A percentile compares a stretch with the other conserved stretches of the same genome.
phyloP scores from a whole-genome alignment of 352 stramenopile genomes.

The Thraustotheca clavata region DNA sequence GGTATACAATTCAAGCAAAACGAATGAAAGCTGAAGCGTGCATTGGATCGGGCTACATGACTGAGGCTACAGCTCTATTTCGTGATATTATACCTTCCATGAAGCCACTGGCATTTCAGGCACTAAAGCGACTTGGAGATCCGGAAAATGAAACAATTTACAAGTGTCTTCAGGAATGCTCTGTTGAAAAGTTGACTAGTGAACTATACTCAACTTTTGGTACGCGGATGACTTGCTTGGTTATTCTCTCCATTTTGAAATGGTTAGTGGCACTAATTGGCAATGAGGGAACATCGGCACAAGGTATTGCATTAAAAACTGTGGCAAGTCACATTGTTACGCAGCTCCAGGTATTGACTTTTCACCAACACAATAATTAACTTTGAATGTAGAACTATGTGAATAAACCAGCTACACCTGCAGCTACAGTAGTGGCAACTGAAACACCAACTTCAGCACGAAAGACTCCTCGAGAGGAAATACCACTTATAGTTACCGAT shows the following conservation, averaged over 20 bases:
- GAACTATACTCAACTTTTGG: background rate
- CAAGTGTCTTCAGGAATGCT: constrained; percentile 9
- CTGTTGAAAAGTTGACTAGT: background rate
- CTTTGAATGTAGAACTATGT: no score
- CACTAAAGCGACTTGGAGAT: constrained; percentile 12
- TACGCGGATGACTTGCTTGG: background rate
- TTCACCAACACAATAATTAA: no score
- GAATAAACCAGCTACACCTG: no score
- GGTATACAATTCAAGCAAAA: background rate
- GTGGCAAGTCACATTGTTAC: background rate
- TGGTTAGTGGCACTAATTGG: constrained; percentile 1
- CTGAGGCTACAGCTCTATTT: background rate
- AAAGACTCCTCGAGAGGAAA: background rate
- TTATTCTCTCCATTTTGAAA: background rate
- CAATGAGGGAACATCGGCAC: background rate
- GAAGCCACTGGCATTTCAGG: background rate
- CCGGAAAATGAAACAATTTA: background rate
- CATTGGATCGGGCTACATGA: constrained; percentile 10
- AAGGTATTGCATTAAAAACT: constrained; percentile 6
- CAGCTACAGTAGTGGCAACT: background rate
- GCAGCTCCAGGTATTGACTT: constrained; percentile 9
- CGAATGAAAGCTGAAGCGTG: constrained; percentile 16
- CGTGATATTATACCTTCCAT: background rate
- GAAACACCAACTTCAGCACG: background rate
- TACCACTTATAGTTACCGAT: background rate